Conservation (phyloP, 306 rosid genomes). For the Sphenostylis stenocarpa region DNA sequence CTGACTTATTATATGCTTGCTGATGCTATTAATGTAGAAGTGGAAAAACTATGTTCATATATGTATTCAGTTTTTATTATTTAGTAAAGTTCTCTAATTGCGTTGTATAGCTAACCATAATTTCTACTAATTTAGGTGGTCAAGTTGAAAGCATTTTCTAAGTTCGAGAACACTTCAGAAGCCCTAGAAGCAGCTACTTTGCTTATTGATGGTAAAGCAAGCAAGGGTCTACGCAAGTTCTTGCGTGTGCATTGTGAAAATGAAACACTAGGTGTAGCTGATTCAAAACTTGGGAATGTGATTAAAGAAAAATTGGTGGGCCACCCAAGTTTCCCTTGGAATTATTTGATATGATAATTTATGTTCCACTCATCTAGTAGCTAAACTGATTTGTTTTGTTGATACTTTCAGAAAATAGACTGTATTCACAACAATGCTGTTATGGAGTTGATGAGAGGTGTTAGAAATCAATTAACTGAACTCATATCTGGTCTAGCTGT, state of each 20-base stretch:
- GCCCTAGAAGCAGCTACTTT: constrained; percentile 83
- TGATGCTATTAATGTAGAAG: not conserved
- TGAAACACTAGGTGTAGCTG: constrained; percentile 81
- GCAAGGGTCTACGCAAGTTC: constrained; percentile 89
- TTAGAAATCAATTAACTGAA: constrained; percentile 78
- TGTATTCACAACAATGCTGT: constrained; percentile 78
- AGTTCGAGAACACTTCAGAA: constrained; percentile 84
- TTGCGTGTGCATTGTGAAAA: constrained; percentile 74
- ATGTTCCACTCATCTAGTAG: not conserved
- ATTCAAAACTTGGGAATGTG: constrained; percentile 83
- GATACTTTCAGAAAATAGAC: constrained; percentile 73
- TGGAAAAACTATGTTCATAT: not conserved
- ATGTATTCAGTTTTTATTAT: not conserved
- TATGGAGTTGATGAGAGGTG: constrained; percentile 95
- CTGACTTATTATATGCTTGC: not conserved
- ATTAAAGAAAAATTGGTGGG: constrained; percentile 90
- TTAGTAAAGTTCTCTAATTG: not conserved
- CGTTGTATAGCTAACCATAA: not conserved
- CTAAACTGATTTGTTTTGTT: not conserved
- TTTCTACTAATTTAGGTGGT: constrained; percentile 54
- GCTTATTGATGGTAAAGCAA: constrained; percentile 79
- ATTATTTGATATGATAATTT: not conserved
- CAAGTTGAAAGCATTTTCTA: constrained; percentile 84
- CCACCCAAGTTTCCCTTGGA: not conserved
- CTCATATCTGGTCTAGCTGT: constrained; percentile 77